These are phyloP conservation scores for Fusarium sp. DNA, from an alignment of 2,329 filamentous ascomycete species.

Conservation along the genomic window DNA sequence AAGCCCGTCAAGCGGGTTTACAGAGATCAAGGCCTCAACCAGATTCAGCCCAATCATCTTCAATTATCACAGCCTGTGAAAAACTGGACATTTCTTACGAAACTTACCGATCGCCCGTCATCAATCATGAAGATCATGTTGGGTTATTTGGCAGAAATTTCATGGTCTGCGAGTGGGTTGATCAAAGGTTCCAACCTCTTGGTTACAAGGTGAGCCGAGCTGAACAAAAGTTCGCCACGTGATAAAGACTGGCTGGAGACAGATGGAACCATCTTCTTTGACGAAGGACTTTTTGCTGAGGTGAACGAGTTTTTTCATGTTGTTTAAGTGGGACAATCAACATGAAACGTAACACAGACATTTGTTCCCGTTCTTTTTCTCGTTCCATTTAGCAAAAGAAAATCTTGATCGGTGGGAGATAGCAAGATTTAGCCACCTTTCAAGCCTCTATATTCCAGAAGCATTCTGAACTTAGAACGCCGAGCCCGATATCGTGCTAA, in stretches of 20 bases:
- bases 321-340: conserved; percentile 18
- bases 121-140: neutral
- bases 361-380: neutral
- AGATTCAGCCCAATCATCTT: neutral
- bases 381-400: neutral
- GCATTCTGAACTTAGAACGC: conserved; percentile 7
- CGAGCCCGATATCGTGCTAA: conserved; percentile 8
- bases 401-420: neutral
- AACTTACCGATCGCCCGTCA: neutral
- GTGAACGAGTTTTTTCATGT: conserved; percentile 3
- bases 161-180: conserved; percentile 23
- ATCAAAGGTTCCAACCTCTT: conserved; percentile 36
- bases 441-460: conserved; percentile 20
- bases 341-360: neutral
- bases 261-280: conserved; percentile 27
- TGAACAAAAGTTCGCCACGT: conserved; percentile 40
- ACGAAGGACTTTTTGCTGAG: conserved; percentile 34
- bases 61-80: neutral
- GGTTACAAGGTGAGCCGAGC: conserved; percentile 22
- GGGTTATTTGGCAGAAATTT: conserved; percentile 14
- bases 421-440: neutral
- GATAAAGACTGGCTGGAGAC: conserved; percentile 10
- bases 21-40: neutral
- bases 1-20: neutral
- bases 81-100: neutral